Percentiles rank a stretch among this genome's conserved stretches.
Conservation (phyloP, 768 basidiomycete genomes). For the Holtermanniella nyarrowii region DNA sequence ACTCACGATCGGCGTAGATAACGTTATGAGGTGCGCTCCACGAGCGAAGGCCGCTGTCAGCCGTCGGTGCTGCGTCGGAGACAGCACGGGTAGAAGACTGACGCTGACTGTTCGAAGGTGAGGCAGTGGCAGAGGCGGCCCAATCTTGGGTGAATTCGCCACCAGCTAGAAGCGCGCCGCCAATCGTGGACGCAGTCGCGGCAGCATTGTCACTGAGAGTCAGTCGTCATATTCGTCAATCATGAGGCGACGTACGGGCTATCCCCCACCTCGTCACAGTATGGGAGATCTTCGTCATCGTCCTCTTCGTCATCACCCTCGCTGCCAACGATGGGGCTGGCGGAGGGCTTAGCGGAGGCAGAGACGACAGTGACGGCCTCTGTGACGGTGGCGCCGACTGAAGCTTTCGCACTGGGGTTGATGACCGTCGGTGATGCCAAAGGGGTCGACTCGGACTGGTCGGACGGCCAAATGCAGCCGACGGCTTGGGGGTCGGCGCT, state of each 20-base stretch:
- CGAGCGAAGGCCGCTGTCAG: background rate
- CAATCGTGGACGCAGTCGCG: background rate
- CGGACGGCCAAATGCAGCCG: background rate
- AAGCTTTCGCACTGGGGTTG: background rate
- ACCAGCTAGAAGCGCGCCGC: no score
- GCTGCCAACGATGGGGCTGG: background rate
- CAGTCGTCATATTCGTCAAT: background rate
- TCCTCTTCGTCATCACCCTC: background rate
- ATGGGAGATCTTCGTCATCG: background rate
- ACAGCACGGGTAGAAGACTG: no score
- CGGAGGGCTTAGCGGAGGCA: background rate
- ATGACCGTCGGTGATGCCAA: no score
- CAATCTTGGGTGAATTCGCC: no score
- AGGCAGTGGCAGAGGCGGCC: no score
- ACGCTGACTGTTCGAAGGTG: no score
- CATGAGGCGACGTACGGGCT: background rate
- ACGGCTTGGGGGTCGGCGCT: background rate
- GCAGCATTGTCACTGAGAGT: no score
- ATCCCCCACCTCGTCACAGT: background rate
- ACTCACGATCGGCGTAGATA: slow-evolving; percentile 30
- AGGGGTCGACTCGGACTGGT: background rate
- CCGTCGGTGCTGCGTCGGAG: no score
- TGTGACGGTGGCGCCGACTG: background rate
- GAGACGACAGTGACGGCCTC: background rate
- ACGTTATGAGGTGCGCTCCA: slow-evolving; percentile 24